Base-by-base conservation (phyloP, 768 basidiomycete species). In the Mycena polygramma region DNA sequence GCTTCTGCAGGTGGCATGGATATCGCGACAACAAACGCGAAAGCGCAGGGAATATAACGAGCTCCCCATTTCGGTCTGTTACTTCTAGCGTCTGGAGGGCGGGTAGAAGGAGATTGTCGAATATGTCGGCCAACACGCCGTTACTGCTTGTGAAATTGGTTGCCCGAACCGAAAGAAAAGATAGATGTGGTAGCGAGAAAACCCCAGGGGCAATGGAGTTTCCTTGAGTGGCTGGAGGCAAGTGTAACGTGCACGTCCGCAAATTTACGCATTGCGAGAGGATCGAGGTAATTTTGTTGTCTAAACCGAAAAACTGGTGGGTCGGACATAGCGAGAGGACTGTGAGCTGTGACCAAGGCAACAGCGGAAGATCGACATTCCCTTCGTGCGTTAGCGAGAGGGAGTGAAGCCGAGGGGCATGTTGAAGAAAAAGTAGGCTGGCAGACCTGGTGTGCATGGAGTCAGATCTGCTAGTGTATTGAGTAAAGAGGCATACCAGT, bases 341-440 rank as follows among this genome's bases (percentile, higher is more conserved):
- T 2, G 69, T 70, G 43, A 70, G 58, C 48, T 70, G 69, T 0
- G 3, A 58, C 69, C 69, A 70, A 11, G 69, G 58, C n/a, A 60
- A 37, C 3, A 36, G 17, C 3, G 69, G 69, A 41, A 70, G 57
- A 52, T 49, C 51, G 52, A 70, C 69, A n/a, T 70, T 70, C 17
- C 69, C 69, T 8, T 70, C 69, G 20, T 70, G 69, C 9, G 57
- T 61, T 26, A 70, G 43, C 24, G 63, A 59, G 22, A 70, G 57
- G 2, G 51, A 55, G 46, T 45, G 52, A 49, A 70, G 63, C 15
- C 43, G 69, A 22, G 69, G 63, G 13, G 69, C 69, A 30, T 65
- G 57, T 55, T 70, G 69, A 64, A 70, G 69, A 37, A 70, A 65
- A 57, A 70, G 35, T 7, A 70, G 58, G 59, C 65, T 70, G 41